Percentiles rank a stretch among this genome's conserved stretches.
Conservation (phyloP, 768 basidiomycete species). For the Lactarius deliciosus region DNA sequence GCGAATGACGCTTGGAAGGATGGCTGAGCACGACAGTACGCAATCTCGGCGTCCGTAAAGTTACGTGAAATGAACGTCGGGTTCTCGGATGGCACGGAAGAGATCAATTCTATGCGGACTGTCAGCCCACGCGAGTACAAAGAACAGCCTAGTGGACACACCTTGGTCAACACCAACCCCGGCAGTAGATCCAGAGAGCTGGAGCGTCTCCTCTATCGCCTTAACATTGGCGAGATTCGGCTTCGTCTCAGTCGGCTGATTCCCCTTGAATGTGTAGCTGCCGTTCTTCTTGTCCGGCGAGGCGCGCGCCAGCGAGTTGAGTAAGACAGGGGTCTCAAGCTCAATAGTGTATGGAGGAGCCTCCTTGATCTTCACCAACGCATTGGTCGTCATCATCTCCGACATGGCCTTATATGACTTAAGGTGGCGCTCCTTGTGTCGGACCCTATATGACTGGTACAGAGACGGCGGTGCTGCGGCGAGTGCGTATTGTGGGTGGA, state of each 20-base stretch:
- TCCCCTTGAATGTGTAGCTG: constrained; percentile 75
- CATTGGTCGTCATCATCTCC: constrained; percentile 93
- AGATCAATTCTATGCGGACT: constrained; percentile 70
- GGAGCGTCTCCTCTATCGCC: constrained; percentile 56
- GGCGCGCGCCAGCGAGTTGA: constrained; percentile 92
- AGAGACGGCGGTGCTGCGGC: constrained; percentile 76
- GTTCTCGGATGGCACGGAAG: constrained; percentile 87
- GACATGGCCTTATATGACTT: constrained; percentile 89
- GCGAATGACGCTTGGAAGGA: constrained; percentile 90
- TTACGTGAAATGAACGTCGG: constrained; percentile 86
- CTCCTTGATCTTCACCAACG: constrained; percentile 93
- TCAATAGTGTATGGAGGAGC: constrained; percentile 85
- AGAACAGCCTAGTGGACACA: constrained; percentile 36
- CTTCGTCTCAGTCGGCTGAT: constrained; percentile 51
- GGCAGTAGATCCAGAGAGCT: constrained; percentile 47
- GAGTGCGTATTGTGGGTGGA: constrained; percentile 90
- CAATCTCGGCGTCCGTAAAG: constrained; percentile 86
- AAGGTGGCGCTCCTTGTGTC: constrained; percentile 63
- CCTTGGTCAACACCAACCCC: constrained; percentile 93
- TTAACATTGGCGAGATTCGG: constrained; percentile 67
- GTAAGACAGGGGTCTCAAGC: constrained; percentile 79
- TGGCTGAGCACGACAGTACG: constrained; percentile 85
- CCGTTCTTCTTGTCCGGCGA: constrained; percentile 79
- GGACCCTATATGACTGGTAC: constrained; percentile 74
- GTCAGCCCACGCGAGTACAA: constrained; percentile 21